Percentiles rank a stretch among this genome's conserved stretches.
Conservation (phyloP, 192 early-diverging fungal genomes). For the Dimargaris cristalligena region DNA sequence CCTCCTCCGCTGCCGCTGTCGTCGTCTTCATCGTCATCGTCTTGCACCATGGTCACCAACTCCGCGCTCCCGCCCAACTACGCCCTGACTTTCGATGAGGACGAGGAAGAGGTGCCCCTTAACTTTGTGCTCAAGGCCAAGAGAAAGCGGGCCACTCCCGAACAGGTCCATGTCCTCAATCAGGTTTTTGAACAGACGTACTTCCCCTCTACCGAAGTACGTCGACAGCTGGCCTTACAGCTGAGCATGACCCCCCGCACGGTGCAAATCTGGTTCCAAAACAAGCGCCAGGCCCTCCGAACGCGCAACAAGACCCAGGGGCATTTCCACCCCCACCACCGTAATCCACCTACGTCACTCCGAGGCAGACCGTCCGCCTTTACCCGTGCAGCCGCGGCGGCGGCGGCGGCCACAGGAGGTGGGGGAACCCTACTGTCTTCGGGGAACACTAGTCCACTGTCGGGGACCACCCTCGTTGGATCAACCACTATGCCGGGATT, state of each 20-base stretch:
- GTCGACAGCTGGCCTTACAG: constrained; percentile 55
- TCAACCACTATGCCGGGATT: too few species aligned
- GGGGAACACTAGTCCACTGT: too few species aligned
- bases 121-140: constrained; percentile 36
- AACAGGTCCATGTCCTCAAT: constrained; percentile 61
- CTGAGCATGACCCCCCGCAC: constrained; percentile 80
- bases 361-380: constrained; percentile 13
- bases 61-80: too few species aligned
- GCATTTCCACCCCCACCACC: constrained; percentile 28
- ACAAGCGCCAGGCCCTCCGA: constrained; percentile 66
- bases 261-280: constrained; percentile 97
- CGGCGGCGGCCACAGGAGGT: too few species aligned
- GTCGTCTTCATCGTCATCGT: too few species aligned
- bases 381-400: not conserved
- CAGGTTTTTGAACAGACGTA: constrained; percentile 56
- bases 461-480: too few species aligned
- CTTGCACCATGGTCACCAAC: too few species aligned
- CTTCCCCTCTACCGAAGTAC: constrained; percentile 69
- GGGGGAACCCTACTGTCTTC: too few species aligned
- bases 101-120: constrained; percentile 4
- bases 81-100: too few species aligned
- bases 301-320: too few species aligned
- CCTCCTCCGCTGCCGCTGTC: too few species aligned
- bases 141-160: constrained; percentile 62
- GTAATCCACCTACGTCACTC: constrained; percentile 21